A percentile compares a stretch with the other conserved stretches of the same genome.
phyloP scores from a whole-genome alignment of 805 yeast species.

The Yueomyces sinensis region DNA sequence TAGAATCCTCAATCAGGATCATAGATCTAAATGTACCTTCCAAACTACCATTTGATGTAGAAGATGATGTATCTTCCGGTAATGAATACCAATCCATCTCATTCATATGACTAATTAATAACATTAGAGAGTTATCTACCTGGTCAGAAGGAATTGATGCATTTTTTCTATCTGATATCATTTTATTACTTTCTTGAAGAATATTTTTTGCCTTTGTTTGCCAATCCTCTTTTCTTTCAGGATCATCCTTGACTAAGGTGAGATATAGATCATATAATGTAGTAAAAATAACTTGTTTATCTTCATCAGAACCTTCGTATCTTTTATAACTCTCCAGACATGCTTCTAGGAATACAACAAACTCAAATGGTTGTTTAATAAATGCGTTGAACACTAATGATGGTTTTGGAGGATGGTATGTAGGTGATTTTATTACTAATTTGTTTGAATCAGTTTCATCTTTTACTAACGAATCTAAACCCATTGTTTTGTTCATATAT shows the following conservation, averaged over 20 bases:
- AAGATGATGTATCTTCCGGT: slow-evolving; percentile 26
- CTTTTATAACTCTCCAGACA: slow-evolving; percentile 67
- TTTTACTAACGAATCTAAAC: slow-evolving; percentile 6
- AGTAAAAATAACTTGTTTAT: slow-evolving; percentile 57
- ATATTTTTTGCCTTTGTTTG: slow-evolving; percentile 45
- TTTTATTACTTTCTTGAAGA: slow-evolving; percentile 31
- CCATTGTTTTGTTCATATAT: slow-evolving; percentile 31
- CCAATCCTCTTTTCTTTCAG: slow-evolving; percentile 40
- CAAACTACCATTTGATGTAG: not conserved
- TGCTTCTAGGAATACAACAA: slow-evolving; percentile 86
- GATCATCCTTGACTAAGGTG: slow-evolving; percentile 34
- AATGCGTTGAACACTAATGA: slow-evolving; percentile 77
- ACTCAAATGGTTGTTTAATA: slow-evolving; percentile 73
- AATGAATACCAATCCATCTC: slow-evolving; percentile 26
- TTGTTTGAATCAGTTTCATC: slow-evolving; percentile 7
- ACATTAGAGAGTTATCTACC: slow-evolving; percentile 21
- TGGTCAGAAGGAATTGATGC: slow-evolving; percentile 1
- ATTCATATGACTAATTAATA: slow-evolving; percentile 30
- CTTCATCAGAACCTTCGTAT: slow-evolving; percentile 56
- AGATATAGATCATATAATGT: slow-evolving; percentile 78
- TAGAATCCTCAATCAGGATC: slow-evolving; percentile 43
- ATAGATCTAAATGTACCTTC: slow-evolving; percentile 42
- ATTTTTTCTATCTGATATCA: slow-evolving; percentile 36
- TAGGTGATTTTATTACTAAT: slow-evolving; percentile 27
- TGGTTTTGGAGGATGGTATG: slow-evolving; percentile 88